Evolutionary conservation across 768 basidiomycete genomes (phyloP).

Genomic region (Terana coerulea): DNA sequence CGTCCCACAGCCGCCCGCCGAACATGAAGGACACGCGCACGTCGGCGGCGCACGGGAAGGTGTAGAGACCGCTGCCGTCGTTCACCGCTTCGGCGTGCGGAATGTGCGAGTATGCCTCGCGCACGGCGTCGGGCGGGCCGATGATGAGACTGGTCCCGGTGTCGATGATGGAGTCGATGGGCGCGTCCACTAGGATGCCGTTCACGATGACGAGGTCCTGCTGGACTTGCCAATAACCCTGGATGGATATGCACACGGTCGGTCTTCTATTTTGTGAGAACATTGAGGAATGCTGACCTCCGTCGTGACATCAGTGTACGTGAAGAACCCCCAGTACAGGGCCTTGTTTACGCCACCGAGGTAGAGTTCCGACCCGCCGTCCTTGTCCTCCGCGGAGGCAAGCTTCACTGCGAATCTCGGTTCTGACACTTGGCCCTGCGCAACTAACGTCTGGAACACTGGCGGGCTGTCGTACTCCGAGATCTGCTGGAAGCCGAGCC

Average conservation of each 20-base stretch:
- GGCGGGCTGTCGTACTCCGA: constrained; percentile 23
- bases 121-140: constrained; percentile 22
- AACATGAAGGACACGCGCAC: constrained; percentile 33
- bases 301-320: constrained; percentile 27
- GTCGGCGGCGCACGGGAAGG: constrained; percentile 30
- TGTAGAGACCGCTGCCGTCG: constrained; percentile 29
- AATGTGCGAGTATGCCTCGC: not conserved
- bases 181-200: constrained; percentile 19
- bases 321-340: constrained; percentile 34
- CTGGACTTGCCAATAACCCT: constrained; percentile 36
- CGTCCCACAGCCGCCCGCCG: constrained; percentile 32
- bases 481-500: constrained; percentile 28
- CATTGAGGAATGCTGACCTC: too few relatives aligned
- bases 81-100: not conserved
- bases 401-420: constrained; percentile 37
- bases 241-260: not conserved
- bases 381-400: constrained; percentile 20
- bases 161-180: constrained; percentile 31
- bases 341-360: constrained; percentile 37
- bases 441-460: constrained; percentile 27
- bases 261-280: too few relatives aligned
- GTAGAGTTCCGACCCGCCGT: too few relatives aligned
- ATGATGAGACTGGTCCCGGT: constrained; percentile 33
- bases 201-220: constrained; percentile 27
- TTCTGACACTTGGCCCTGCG: constrained; percentile 17